These are phyloP conservation scores for Sporodiniella umbellata DNA, from an alignment of 371 early-diverging fungal genomes.

Conservation along the genomic window DNA sequence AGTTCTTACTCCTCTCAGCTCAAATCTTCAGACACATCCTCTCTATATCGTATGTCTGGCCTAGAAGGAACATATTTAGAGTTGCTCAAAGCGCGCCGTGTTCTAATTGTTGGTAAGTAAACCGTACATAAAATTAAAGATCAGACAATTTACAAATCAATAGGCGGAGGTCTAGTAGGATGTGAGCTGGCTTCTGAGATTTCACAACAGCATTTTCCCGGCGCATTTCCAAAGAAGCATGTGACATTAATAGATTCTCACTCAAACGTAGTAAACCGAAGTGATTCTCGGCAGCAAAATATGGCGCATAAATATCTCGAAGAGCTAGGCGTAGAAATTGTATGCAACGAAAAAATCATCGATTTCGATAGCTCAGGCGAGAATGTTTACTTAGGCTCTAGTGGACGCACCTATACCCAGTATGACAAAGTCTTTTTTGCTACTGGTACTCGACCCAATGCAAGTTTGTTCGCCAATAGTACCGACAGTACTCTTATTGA, in stretches of 20 bases:
- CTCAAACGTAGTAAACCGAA: conserved; percentile 30
- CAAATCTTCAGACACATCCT: conserved; percentile 36
- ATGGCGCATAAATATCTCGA: conserved; percentile 46
- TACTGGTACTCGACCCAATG: conserved; percentile 37
- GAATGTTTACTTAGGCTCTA: conserved; percentile 25
- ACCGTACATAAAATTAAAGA: neutral
- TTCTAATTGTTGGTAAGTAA: conserved; percentile 47
- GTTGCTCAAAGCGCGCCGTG: conserved; percentile 48
- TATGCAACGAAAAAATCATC: conserved; percentile 54
- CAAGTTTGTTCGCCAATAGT: conserved; percentile 13
- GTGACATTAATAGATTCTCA: conserved; percentile 53
- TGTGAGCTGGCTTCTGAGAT: conserved; percentile 64
- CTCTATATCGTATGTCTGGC: conserved; percentile 29
- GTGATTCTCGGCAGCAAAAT: conserved; percentile 30
- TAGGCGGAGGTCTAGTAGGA: conserved; percentile 63
- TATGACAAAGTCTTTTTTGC: conserved; percentile 40
- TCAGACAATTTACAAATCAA: neutral
- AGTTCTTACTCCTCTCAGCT: conserved; percentile 52
- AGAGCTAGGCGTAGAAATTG: conserved; percentile 53
- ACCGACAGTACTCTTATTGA: conserved; percentile 13
- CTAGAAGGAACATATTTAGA: conserved; percentile 44
- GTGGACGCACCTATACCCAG: conserved; percentile 23
- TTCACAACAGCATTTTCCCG: conserved; percentile 32
- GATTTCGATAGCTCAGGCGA: conserved; percentile 36
- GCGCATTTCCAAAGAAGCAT: conserved; percentile 34